These are phyloP conservation scores for Colletotrichum euphorbiae DNA, from an alignment of 2,329 filamentous ascomycete species.

Conservation along the genomic window DNA sequence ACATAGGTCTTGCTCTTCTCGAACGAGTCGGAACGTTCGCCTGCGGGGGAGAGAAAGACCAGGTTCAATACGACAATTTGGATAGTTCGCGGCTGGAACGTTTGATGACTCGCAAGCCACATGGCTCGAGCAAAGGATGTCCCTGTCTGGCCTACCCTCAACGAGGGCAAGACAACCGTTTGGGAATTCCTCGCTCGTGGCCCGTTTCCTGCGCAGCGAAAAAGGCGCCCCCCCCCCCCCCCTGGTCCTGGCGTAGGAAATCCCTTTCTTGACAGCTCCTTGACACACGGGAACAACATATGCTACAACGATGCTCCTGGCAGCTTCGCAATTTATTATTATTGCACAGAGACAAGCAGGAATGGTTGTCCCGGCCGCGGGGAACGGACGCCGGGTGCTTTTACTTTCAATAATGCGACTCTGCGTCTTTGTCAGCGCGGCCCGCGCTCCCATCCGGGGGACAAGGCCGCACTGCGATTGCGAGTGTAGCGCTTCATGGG, in stretches of 20 bases:
- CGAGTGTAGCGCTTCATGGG: constrained; percentile 11
- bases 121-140: constrained; percentile 24
- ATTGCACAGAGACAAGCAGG: not conserved
- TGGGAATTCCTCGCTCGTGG: not conserved
- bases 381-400: constrained; percentile 13
- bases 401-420: constrained; percentile 20
- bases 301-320: not conserved
- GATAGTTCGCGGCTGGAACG: not conserved
- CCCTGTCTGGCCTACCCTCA: constrained; percentile 16
- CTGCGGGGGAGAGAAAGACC: constrained; percentile 19
- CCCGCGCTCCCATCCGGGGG: constrained; percentile 1
- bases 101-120: constrained; percentile 37
- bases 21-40: constrained; percentile 16
- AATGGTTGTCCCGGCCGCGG: constrained; percentile 5
- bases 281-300: constrained; percentile 8
- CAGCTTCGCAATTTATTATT: not conserved
- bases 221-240: not conserved
- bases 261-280: constrained; percentile 25
- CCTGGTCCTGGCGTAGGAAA: constrained; percentile 15
- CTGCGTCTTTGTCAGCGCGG: not conserved
- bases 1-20: constrained; percentile 10
- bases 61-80: constrained; percentile 15
- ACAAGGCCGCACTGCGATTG: constrained; percentile 1
- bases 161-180: constrained; percentile 19
- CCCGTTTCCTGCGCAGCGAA: not conserved